phyloP scores from a whole-genome alignment of 805 yeast species.

The Dipodascopsis tothii region DNA sequence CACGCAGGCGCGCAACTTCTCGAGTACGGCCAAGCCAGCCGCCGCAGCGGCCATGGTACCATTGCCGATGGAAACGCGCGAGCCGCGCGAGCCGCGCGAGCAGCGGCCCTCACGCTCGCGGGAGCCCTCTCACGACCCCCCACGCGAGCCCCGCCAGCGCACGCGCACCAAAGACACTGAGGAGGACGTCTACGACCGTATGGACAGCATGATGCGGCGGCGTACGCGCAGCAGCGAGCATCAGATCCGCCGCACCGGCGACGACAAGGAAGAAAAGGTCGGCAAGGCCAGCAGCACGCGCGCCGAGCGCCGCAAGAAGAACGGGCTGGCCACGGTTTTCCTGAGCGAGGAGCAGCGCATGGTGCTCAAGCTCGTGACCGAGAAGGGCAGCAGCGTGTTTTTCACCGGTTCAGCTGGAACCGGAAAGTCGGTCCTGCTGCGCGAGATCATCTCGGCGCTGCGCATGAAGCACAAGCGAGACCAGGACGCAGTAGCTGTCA shows the following conservation, averaged over 20 bases:
- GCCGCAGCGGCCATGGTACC: not conserved
- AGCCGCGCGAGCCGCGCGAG: no score
- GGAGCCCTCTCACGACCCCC: no score
- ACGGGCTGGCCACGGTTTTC: conserved; percentile 21
- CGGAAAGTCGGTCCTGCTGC: conserved; percentile 85
- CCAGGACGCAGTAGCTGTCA: conserved; percentile 58
- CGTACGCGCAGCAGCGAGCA: not conserved
- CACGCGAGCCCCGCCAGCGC: no score
- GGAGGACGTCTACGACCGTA: not conserved
- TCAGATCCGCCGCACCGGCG: not conserved
- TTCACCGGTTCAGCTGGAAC: conserved; percentile 99
- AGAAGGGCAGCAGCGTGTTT: conserved; percentile 59
- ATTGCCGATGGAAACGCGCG: no score
- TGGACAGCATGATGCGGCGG: not conserved
- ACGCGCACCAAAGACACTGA: not conserved
- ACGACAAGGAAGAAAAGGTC: not conserved
- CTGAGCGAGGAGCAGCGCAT: conserved; percentile 43
- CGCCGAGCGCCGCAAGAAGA: conserved; percentile 1
- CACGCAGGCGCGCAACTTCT: not conserved
- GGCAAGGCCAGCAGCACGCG: not conserved
- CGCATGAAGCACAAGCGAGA: conserved; percentile 37
- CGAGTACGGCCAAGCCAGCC: not conserved
- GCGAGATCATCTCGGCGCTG: conserved; percentile 54
- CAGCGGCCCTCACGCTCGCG: no score
- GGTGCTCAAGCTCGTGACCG: conserved; percentile 56